phyloP scores from a whole-genome alignment of 73 alveolate genomes.

The Tetrahymena malaccensis region DNA sequence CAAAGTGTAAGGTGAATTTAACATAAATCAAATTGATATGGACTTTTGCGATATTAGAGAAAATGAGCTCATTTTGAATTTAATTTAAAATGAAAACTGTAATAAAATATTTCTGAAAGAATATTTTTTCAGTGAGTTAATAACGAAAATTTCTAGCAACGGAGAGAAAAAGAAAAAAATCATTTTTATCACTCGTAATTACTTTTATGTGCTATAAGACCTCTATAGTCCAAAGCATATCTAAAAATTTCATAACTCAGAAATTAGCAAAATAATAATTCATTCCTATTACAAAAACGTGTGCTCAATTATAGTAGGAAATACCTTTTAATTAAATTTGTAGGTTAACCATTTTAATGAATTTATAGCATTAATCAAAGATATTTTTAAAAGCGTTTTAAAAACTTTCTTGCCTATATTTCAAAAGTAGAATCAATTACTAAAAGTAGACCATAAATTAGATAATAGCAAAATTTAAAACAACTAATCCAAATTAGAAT shows the following conservation, averaged over 20 bases:
- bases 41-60: background rate
- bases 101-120: too few relatives aligned
- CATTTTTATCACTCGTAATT: background rate
- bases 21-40: too few relatives aligned
- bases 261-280: too few relatives aligned
- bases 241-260: background rate
- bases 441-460: too few relatives aligned
- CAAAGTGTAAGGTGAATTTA: too few relatives aligned
- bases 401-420: too few relatives aligned
- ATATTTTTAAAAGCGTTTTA: too few relatives aligned
- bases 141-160: background rate
- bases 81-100: background rate
- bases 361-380: too few relatives aligned
- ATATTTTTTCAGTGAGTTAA: background rate
- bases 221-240: background rate
- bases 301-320: background rate
- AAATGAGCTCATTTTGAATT: background rate
- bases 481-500: too few relatives aligned
- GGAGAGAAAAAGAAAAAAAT: background rate
- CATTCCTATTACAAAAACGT: background rate
- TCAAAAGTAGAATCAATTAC: too few relatives aligned
- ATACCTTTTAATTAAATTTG: too few relatives aligned
- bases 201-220: background rate
- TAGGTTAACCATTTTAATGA: background rate
- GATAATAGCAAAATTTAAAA: too few relatives aligned